Base-by-base conservation (phyloP, 768 basidiomycete species). In the Austroboletus eburneus region DNA sequence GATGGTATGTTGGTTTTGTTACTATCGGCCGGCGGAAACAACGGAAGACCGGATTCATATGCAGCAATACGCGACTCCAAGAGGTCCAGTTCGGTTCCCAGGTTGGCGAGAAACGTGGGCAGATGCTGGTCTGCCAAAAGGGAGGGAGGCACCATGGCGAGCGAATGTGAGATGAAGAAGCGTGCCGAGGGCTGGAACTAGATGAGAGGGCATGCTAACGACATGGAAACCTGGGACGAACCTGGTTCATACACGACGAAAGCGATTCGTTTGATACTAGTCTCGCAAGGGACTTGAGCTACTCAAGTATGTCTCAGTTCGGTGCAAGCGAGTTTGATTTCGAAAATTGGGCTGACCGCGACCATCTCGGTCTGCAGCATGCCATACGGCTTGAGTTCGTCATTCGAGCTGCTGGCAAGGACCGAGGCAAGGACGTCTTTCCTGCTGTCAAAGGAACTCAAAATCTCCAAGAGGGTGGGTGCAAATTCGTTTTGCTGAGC, bases 321-420 rank as follows among this genome's bases (percentile, higher is more conserved):
- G 23, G 16, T 14, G n/a, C 29, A 34, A 25, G 20, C n/a, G 14
- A 42, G 9, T 16, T 6, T 14, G 18, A 52, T 32, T 38, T 24
- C 24, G 13, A 37, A 23, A 43, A 49, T 7, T 34, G 45, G 16
- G 68, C 79, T 42, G 46, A 89, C 87, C 47, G 74, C 59, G 9
- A 61, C 54, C 22, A 75, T 70, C 49, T 91, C 88, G 23, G 77
- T 74, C 58, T 79, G 83, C 27, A 69, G 67, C 9, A 87, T 58
- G 0, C 80, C 83, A 3, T 66, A 64, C 33, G 68, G 71, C 54
- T 73, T 81, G 38, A 85, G 63, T 33, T 77, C 74, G 1, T 57
- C 52, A 35, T 77, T 75, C 13, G 59, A 62, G 25, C 61, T 30
- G 42, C 56, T 43, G 46, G 59, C 49, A 54, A 67, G 69, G 18